Evolutionary conservation across 1,139 yeast genomes (phyloP), one percentile per base, ranked within the genome.

Genomic region (Candida tetrigidarum): DNA sequence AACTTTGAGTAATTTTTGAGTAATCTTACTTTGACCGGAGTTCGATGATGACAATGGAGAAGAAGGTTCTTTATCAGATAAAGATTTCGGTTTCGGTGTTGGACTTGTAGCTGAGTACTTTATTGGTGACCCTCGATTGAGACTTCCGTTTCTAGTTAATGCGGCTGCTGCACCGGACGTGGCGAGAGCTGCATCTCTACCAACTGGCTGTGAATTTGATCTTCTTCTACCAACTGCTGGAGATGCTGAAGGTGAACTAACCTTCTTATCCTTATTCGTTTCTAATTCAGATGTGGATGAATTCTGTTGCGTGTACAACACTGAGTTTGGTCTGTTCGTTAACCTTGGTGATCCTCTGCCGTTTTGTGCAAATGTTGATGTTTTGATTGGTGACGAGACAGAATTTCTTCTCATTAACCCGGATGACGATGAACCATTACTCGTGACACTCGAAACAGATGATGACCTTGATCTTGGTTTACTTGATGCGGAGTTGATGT

Each of bases 191-290:
- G 55, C 25, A 58, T 56, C 20, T 14, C 39, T 40, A 10, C 42
- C 45, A n/a, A 47, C 43, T n/a, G 77, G 77, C 46, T 70, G 76
- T 1, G 78, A 71, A 48, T 66, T 70, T 3, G 78, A 67, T 43
- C 78, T 60, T 26, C 67, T 61, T 23, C 48, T 37, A 15, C 44
- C 27, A 12, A 38, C 42, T 15, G 40, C 10, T 2, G 50, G 23
- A 19, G 45, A 49, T 4, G 44, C 38, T n/a, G n/a, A n/a, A 10
- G 55, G 48, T 3, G 51, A 41, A 37, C 52, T 46, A 15, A 35
- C 16, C n/a, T 35, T 45, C 45, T 12, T 36, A 10, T 43, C 39
- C 2, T 23, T 10, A n/a, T 30, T 27, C 12, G 27, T 19, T 20
- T 46, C 43, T 3, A 41, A 18, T 18, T 28, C 42, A 7, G 64